These are phyloP conservation scores for Thielaviopsis musarum DNA, from an alignment of 2,329 filamentous ascomycete genomes.

Conservation along the genomic window DNA sequence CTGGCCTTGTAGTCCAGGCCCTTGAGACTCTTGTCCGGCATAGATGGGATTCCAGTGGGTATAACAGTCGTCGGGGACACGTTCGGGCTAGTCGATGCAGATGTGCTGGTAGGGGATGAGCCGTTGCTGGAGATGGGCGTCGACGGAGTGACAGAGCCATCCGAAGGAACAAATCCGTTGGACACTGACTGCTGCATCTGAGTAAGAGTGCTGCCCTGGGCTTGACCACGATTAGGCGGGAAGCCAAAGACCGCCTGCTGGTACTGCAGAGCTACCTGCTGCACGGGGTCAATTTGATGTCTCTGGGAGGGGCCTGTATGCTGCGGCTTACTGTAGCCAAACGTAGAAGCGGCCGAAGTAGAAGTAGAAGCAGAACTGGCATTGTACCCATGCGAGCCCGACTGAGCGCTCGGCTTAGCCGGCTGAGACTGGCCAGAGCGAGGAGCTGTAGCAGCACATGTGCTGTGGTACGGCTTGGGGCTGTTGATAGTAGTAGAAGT, in stretches of 20 bases:
- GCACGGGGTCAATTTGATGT: slow-evolving; percentile 25
- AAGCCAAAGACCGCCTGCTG: slow-evolving; percentile 11
- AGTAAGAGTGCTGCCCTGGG: not conserved
- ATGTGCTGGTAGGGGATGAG: slow-evolving; percentile 22
- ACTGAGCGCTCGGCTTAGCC: not conserved
- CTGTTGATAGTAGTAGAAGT: slow-evolving; percentile 15
- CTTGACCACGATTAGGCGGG: slow-evolving; percentile 14
- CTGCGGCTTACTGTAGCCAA: slow-evolving; percentile 22
- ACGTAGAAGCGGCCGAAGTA: slow-evolving; percentile 17
- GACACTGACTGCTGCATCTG: not conserved
- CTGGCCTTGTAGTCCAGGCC: slow-evolving; percentile 2
- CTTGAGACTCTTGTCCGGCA: slow-evolving; percentile 4
- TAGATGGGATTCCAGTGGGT: slow-evolving; percentile 1
- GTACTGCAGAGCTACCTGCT: slow-evolving; percentile 16
- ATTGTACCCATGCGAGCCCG: not conserved
- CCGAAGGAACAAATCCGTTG: slow-evolving; percentile 1
- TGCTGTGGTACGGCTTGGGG: not conserved
- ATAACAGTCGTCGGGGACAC: slow-evolving; percentile 21
- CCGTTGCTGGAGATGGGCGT: slow-evolving; percentile 15
- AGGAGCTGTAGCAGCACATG: not conserved
- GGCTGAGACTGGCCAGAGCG: slow-evolving; percentile 13
- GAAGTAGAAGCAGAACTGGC: not conserved
- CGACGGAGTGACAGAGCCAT: slow-evolving; percentile 17
- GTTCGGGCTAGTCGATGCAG: slow-evolving; percentile 28
- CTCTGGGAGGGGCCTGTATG: slow-evolving; percentile 25